These are phyloP conservation scores for Curvularia sp. DNA, from an alignment of 2,329 filamentous ascomycete species.

Conservation along the genomic window DNA sequence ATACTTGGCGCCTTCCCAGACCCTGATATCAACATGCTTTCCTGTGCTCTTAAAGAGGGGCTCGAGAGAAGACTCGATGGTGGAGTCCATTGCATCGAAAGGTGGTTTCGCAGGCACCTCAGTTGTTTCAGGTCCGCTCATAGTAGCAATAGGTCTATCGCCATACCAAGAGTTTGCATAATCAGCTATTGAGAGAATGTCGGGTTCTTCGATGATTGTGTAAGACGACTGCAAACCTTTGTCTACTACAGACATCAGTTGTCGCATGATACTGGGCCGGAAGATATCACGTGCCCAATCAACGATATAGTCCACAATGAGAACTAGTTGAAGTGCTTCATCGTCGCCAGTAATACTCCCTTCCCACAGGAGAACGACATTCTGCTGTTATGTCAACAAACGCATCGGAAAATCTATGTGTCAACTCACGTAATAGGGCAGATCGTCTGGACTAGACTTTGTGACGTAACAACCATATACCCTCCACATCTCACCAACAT, in stretches of 20 bases:
- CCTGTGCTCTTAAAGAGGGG: not conserved
- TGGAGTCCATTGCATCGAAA: not conserved
- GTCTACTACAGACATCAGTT: conserved; percentile 19
- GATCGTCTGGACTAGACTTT: not conserved
- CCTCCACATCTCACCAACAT: conserved; percentile 28
- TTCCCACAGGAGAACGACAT: conserved; percentile 22
- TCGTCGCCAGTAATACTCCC: conserved; percentile 25
- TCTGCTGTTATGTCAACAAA: not conserved
- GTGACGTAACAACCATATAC: conserved; percentile 24
- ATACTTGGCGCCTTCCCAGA: conserved; percentile 1
- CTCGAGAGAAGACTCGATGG: not conserved
- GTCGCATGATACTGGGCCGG: conserved; percentile 25
- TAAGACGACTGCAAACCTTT: conserved; percentile 2
- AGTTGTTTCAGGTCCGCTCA: not conserved
- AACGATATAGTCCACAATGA: conserved; percentile 34
- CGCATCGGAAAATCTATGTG: not conserved
- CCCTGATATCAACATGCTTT: conserved; percentile 1
- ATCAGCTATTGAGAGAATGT: conserved; percentile 2
- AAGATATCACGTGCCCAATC: conserved; percentile 32
- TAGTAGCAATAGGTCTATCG: not conserved
- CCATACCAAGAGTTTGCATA: not conserved
- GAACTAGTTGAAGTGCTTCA: conserved; percentile 28
- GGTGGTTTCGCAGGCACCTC: not conserved
- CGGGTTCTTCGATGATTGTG: not conserved
- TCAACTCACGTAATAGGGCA: conserved; percentile 1